phyloP scores from a whole-genome alignment of 2,329 filamentous ascomycete species.

The Fusarium tuaranense region DNA sequence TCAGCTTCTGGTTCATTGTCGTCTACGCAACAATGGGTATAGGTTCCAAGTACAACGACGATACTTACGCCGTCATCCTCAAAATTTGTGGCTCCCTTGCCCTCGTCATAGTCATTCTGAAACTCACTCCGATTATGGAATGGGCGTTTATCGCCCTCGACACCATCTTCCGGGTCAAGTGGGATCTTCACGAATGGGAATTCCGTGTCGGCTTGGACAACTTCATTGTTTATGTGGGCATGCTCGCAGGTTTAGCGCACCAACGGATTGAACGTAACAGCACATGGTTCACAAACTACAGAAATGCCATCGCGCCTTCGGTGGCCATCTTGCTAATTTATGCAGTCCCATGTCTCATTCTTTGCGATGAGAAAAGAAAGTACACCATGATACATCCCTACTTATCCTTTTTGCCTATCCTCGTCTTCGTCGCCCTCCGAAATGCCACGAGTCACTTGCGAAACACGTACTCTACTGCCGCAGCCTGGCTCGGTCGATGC shows the following conservation, averaged over 20 bases:
- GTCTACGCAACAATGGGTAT: slow-evolving; percentile 64
- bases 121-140: slow-evolving; percentile 23
- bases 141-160: slow-evolving; percentile 48
- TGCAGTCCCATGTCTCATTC: slow-evolving; percentile 14
- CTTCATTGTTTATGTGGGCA: slow-evolving; percentile 67
- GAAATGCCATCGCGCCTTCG: slow-evolving; percentile 33
- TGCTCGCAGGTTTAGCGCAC: slow-evolving; percentile 54
- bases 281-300: slow-evolving; percentile 34
- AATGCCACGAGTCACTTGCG: slow-evolving; percentile 50
- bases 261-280: slow-evolving; percentile 35
- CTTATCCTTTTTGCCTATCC: slow-evolving; percentile 65
- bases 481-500: slow-evolving; percentile 65
- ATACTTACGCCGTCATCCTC: slow-evolving; percentile 53
- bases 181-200: slow-evolving; percentile 61
- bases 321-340: slow-evolving; percentile 49
- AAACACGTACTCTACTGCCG: slow-evolving; percentile 51
- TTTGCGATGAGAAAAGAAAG: slow-evolving; percentile 15
- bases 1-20: slow-evolving; percentile 72
- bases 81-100: slow-evolving; percentile 61
- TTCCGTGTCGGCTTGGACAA: slow-evolving; percentile 65
- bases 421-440: slow-evolving; percentile 64
- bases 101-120: slow-evolving; percentile 47
- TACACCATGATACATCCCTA: slow-evolving; percentile 66
- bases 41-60: slow-evolving; percentile 55
- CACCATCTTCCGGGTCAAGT: slow-evolving; percentile 59